These are phyloP conservation scores for Coprinellus aureogranulatus DNA, from an alignment of 768 basidiomycete genomes.

Conservation along the genomic window DNA sequence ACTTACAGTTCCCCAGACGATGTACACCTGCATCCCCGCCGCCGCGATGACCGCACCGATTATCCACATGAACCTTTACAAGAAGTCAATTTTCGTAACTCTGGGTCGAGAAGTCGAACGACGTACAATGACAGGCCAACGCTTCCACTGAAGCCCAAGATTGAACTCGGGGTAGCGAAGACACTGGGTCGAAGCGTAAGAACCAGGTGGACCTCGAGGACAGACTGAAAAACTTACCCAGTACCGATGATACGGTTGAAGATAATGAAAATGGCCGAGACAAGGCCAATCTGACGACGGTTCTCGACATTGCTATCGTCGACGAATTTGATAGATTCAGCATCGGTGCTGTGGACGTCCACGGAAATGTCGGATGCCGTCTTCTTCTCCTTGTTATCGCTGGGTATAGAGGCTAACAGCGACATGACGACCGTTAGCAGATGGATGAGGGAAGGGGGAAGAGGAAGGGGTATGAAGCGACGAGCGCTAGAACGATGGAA, in stretches of 20 bases:
- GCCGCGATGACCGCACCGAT: constrained; percentile 39
- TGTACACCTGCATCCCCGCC: constrained; percentile 40
- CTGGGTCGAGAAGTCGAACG: not conserved
- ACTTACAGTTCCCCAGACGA: constrained; percentile 39
- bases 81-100: not conserved
- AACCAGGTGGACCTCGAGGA: not conserved
- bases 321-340: not conserved
- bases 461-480: not conserved
- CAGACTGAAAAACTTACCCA: constrained; percentile 29
- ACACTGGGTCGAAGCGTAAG: not conserved
- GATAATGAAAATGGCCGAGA: constrained; percentile 39
- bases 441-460: not conserved
- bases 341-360: constrained; percentile 5
- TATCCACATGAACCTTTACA: constrained; percentile 39
- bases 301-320: constrained; percentile 5
- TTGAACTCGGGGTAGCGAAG: constrained; percentile 42
- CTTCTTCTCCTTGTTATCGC: not conserved
- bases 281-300: constrained; percentile 22
- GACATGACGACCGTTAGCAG: not conserved
- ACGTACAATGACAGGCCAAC: constrained; percentile 38
- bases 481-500: not conserved
- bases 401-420: not conserved
- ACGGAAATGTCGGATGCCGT: not conserved
- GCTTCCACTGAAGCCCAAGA: constrained; percentile 37
- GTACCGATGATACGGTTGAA: constrained; percentile 46